Evolutionary conservation across 1,284 basidiomycete species (phyloP).

Genomic region (Cutaneotrichosporon dermatis): DNA sequence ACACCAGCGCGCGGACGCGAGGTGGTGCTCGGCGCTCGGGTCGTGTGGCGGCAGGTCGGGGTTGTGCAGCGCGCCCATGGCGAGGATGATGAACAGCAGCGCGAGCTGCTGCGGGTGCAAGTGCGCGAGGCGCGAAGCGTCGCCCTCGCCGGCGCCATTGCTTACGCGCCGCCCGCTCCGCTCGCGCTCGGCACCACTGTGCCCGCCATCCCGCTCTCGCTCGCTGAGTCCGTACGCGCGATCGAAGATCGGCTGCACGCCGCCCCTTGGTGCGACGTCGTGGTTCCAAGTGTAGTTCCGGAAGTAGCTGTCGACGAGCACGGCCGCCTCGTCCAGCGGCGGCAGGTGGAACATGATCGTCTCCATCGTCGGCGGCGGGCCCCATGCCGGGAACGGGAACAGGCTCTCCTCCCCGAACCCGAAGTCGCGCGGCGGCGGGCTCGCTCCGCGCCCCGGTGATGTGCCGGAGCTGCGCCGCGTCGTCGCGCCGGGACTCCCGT

Average conservation of each 20-base stretch:
- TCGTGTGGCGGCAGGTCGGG: slow-evolving; percentile 39
- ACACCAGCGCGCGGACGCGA: slow-evolving; percentile 30
- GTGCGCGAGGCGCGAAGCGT: not conserved
- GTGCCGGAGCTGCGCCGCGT: no score
- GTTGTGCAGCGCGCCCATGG: slow-evolving; percentile 39
- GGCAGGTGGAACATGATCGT: slow-evolving; percentile 24
- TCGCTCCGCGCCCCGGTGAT: not conserved
- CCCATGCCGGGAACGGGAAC: slow-evolving; percentile 17
- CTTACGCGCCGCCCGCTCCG: no score
- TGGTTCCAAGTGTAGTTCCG: slow-evolving; percentile 35
- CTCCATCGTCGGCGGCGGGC: slow-evolving; percentile 16
- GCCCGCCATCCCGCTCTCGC: no score
- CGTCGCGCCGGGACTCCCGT: no score
- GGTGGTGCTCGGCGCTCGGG: slow-evolving; percentile 32
- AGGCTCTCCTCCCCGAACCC: slow-evolving; percentile 9
- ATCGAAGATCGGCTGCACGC: slow-evolving; percentile 29
- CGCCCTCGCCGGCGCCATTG: no score
- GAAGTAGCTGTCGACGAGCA: slow-evolving; percentile 33
- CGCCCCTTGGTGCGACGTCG: slow-evolving; percentile 27
- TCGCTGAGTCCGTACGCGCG: slow-evolving; percentile 14
- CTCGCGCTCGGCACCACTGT: no score
- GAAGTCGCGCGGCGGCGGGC: not conserved
- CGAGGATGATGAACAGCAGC: slow-evolving; percentile 35
- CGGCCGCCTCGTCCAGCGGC: slow-evolving; percentile 25
- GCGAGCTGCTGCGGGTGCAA: slow-evolving; percentile 36